These are phyloP conservation scores for Mollisia scopiformis DNA, from an alignment of 2,329 filamentous ascomycete species.

Conservation along the genomic window DNA sequence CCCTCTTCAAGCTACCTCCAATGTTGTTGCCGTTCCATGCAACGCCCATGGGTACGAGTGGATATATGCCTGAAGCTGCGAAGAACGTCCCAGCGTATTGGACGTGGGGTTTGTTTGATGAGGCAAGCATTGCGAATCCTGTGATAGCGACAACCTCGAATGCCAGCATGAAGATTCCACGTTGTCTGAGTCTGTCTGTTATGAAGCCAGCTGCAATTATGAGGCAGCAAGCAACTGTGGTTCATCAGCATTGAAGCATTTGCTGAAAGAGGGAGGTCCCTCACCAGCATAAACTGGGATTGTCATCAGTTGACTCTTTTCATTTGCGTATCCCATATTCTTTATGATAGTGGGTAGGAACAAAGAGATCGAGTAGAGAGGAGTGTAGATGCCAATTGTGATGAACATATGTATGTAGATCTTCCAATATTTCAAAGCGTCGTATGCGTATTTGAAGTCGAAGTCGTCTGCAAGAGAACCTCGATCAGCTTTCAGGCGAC, in stretches of 20 bases:
- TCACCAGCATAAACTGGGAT: slow-evolving; percentile 76
- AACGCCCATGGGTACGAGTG: slow-evolving; percentile 81
- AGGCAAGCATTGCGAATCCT: slow-evolving; percentile 80
- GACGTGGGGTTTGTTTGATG: slow-evolving; percentile 61
- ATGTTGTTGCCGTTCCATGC: slow-evolving; percentile 86
- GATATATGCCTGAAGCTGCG: slow-evolving; percentile 74
- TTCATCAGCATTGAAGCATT: too few species aligned
- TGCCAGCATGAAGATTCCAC: slow-evolving; percentile 72
- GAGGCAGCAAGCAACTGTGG: slow-evolving; percentile 69
- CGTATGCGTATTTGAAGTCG: slow-evolving; percentile 70
- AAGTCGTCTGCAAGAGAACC: slow-evolving; percentile 68
- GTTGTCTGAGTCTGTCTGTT: slow-evolving; percentile 69
- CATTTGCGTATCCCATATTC: slow-evolving; percentile 52
- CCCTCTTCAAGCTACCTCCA: slow-evolving; percentile 90
- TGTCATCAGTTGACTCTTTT: slow-evolving; percentile 69
- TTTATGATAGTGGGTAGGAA: slow-evolving; percentile 82
- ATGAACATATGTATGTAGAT: slow-evolving; percentile 74
- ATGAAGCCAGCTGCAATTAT: slow-evolving; percentile 61
- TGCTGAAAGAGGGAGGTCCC: too few species aligned
- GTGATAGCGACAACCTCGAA: slow-evolving; percentile 67
- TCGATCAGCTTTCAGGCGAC: slow-evolving; percentile 68
- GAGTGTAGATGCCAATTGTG: slow-evolving; percentile 74
- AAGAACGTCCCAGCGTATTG: slow-evolving; percentile 85
- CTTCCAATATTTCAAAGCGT: slow-evolving; percentile 80
- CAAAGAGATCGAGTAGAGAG: slow-evolving; percentile 73